Base-by-base conservation (phyloP, 2,329 filamentous ascomycete species). In the Scopulariopsis brevicaulis region DNA sequence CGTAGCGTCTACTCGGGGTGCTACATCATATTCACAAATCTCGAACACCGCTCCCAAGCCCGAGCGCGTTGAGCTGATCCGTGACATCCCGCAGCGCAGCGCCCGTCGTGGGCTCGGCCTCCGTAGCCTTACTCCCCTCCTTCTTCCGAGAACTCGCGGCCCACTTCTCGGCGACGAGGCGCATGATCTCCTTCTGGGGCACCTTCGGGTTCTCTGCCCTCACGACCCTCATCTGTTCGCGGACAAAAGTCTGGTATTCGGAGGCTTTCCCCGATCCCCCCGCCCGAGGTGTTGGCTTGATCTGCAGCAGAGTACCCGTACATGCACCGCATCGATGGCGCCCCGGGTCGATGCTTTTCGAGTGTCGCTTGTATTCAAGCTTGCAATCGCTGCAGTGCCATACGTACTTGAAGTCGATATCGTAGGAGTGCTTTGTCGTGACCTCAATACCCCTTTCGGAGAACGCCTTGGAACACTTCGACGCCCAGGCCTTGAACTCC, bases 361-460 rank as follows among this genome's bases (percentile, higher is more conserved):
- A 91, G 70, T 97, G 93, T 4, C 93, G 78, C 66, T 91, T 89
- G 69, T 88, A 95, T 68, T 89, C 85, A 35, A 80, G 73, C 0
- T 75, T 79, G 67, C 94, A 97, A 3, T 67, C 73, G 20, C 64
- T 73, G 68, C 93, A 97, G 50, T 80, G 76, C 93, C 94, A 97
- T 22, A 92, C 73, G 68, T 93, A 99, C 73, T 93, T 95, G 74
- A 90, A 96, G 64, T 92, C 87, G 65, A 97, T 97, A 55, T 86
- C 81, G 69, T 96, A 99, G 35, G 77, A 81, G 71, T 99, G 93
- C 67, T 89, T 95, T 0, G 92, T 96, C 1, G 91, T 96, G 22
- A 97, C 90, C 37, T 85, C 73, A 51, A 96, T 80, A 4, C 83
- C 85, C 2, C 82, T 76, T 53, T 79, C 67, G 2, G 74, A 78